Conservation (phyloP, 2,329 filamentous ascomycete genomes). For the Metarhizium anisopliae region DNA sequence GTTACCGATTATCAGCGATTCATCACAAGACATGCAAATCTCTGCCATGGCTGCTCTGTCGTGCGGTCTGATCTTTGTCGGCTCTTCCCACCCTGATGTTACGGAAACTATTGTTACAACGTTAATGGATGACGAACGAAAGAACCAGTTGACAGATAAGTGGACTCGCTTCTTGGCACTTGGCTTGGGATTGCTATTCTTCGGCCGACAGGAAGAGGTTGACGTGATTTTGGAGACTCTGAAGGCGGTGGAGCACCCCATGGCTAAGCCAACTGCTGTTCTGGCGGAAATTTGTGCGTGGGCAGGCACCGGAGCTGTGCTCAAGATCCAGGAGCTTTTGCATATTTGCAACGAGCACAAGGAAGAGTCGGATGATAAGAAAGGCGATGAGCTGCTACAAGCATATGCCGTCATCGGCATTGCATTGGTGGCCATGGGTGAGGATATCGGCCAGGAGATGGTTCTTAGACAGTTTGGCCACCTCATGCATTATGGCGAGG, state of each 20-base stretch:
- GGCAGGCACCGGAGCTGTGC: slow-evolving; percentile 92
- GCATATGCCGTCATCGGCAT: slow-evolving; percentile 93
- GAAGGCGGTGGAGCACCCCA: slow-evolving; percentile 93
- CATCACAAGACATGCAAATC: slow-evolving; percentile 82
- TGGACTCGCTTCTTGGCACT: slow-evolving; percentile 97
- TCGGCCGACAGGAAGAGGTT: slow-evolving; percentile 96
- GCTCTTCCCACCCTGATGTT: slow-evolving; percentile 83
- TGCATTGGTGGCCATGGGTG: slow-evolving; percentile 92
- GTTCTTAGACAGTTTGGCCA: slow-evolving; percentile 95
- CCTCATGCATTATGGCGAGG: slow-evolving; percentile 97
- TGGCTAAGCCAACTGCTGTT: slow-evolving; percentile 91
- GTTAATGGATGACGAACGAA: slow-evolving; percentile 85
- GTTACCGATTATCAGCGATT: slow-evolving; percentile 79
- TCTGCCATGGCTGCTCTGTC: slow-evolving; percentile 93
- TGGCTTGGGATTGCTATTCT: slow-evolving; percentile 87
- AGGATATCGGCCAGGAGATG: slow-evolving; percentile 98
- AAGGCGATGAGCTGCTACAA: slow-evolving; percentile 89
- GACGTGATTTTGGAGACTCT: slow-evolving; percentile 94
- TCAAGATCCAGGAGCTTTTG: slow-evolving; percentile 94
- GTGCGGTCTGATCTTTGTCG: slow-evolving; percentile 84
- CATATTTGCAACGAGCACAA: slow-evolving; percentile 98
- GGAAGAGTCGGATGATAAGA: slow-evolving; percentile 89
- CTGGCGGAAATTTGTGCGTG: slow-evolving; percentile 95
- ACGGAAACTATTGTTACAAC: slow-evolving; percentile 89
- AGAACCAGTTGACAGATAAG: slow-evolving; percentile 88